Evolutionary conservation across 768 basidiomycete genomes (phyloP), one percentile per base, ranked within the genome.

Genomic region (Phaeotremella fagi): DNA sequence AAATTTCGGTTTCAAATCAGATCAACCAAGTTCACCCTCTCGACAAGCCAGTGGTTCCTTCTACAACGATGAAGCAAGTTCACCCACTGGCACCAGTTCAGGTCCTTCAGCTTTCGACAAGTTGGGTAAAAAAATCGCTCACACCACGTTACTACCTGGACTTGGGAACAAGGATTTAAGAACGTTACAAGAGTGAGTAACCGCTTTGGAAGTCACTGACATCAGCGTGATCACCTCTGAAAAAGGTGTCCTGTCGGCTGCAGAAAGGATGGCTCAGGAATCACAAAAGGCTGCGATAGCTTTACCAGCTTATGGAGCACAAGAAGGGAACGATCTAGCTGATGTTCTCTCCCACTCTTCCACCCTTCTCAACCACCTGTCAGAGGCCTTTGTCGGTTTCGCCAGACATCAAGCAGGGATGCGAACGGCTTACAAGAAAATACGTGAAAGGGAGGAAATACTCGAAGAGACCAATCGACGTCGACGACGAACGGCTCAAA

Each of bases 381-480:
- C 85, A 1, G 74, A 79, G 7, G 84, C 87, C 0, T 75, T 91
- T 2, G 76, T 80, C 7, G 80, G 82, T 28, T 90, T 86, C 72
- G 84, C 87, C 0, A 77, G 78, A 2, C 85, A 87, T 56, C 85
- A 87, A 36, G 81, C 83, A 42, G 75, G 79, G 4, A 81, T 92
- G 46, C 82, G 88, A 9, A 77, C 77, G 18, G 82, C 84, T 45
- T 82, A 89, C 78, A 95, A 97, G 72, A 75, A 81, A 4, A 82
- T 97, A 46, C 83, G 91, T 27, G 83, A 87, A 7, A 80, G 84
- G 5, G 91, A 97, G 71, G 91, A 97, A 69, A 78, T 77, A 2
- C 80, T 95, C 2, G 88, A 88, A 50, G 85, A 86, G 3, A 75
- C 90, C 14, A 84, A 83, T 61, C 81, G 84, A 14, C 80, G 85